Evolutionary conservation across 164 flowering plant genomes (phyloP), one percentile per base, ranked within the genome.

Genomic region (Dillenia suffruticosa): DNA sequence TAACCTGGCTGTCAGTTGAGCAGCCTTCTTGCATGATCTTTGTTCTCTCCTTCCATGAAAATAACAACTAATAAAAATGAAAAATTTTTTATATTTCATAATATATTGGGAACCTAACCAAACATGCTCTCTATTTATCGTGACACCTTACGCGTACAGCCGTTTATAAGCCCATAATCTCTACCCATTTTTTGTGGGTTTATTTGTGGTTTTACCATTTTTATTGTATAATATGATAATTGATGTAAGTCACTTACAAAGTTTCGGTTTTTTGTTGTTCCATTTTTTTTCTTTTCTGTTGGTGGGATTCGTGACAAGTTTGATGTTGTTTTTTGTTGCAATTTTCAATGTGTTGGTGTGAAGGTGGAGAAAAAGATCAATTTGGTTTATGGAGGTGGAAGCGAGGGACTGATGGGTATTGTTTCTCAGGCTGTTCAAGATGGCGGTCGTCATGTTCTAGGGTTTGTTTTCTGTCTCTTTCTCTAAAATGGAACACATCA

Each of bases 361-460:
- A 74, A 93, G 98, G 98, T 90, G 82, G 97, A 85, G 77, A 85
- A 83, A 76, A 82, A 82, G 74, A 90, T 93, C 84, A 94, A 93
- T 87, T 80, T 93, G 84, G 97, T 93, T 12, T 93, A 90, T 76
- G 98, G 98, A 71, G 98, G 98, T 68, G 98, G 91, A 46, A 90
- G 96, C 85, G 88, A 84, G 86, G 97, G 98, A 12, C 74, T 93
- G 67, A 93, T 93, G 98, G 98, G 98, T 74, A 92, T 90, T 71
- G 91, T 93, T 84, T 89, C 97, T 82, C 96, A 87, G 74, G 98
- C 94, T 26, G 98, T 87, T 77, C 98, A 88, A 87, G 87, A 87
- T 84, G 98, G 98, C 50, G 98, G 98, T 70, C 89, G 98, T 79
- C 97, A 93, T 87, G 98, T 93, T 75, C 82, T 88, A 79, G 96